A percentile compares a stretch with the other conserved stretches of the same genome.
Conservation (phyloP, 2,329 filamentous ascomycete species). For the Apiospora koreana region DNA sequence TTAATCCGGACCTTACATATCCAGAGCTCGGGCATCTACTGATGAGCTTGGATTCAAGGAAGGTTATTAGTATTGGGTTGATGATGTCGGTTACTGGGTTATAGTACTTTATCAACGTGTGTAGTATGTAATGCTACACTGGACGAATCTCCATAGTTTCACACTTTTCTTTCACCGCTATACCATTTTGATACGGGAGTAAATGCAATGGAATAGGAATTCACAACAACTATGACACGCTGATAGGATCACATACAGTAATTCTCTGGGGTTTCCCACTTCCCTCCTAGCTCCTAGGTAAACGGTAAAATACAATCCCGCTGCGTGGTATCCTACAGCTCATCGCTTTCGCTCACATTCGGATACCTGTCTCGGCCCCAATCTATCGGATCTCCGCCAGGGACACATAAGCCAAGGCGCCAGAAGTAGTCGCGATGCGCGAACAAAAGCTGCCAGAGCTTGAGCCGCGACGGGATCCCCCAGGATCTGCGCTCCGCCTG, state of each 20-base stretch:
- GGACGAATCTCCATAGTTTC: background rate
- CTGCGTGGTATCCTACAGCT: conserved; percentile 33
- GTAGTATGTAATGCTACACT: background rate
- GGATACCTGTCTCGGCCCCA: conserved; percentile 60
- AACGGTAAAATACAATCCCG: background rate
- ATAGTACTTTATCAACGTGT: background rate
- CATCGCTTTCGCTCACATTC: conserved; percentile 34
- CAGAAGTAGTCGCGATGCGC: conserved; percentile 97
- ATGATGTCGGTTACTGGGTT: background rate
- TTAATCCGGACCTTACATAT: background rate
- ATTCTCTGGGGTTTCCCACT: background rate
- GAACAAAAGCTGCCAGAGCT: conserved; percentile 91
- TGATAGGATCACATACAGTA: background rate
- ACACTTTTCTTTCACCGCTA: background rate
- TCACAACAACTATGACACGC: background rate
- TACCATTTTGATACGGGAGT: background rate
- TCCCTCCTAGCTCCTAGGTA: background rate
- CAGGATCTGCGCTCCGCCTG: conserved; percentile 48
- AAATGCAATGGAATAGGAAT: background rate
- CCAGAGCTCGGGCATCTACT: background rate
- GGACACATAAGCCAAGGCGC: conserved; percentile 86
- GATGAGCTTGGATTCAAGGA: background rate
- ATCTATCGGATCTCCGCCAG: conserved; percentile 71
- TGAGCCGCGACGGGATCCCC: conserved; percentile 61
- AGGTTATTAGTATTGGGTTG: background rate